phyloP scores from a whole-genome alignment of 352 stramenopile species.

The Aphanomyces stellatus region DNA sequence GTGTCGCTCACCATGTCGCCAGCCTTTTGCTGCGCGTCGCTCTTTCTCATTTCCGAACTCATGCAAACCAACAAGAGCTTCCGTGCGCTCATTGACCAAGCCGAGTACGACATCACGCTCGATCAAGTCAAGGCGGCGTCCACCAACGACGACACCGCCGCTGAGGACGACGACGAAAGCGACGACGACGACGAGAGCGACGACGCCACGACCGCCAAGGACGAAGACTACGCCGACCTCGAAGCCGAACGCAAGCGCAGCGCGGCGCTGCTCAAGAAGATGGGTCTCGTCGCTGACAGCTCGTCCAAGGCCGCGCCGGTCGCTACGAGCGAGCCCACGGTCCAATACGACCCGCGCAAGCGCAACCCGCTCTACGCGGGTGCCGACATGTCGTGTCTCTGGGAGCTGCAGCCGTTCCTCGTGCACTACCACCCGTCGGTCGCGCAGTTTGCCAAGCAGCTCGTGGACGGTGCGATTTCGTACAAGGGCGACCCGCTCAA shows the following conservation, averaged over 20 bases:
- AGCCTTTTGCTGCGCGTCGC: conserved; percentile 84
- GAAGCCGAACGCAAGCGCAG: conserved; percentile 33
- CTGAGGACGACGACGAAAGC: conserved; percentile 51
- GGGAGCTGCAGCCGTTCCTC: conserved; percentile 88
- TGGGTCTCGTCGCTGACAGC: conserved; percentile 33
- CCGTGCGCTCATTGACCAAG: conserved; percentile 59
- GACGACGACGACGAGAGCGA: conserved; percentile 32
- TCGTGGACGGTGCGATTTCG: conserved; percentile 66
- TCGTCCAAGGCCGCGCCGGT: conserved; percentile 40
- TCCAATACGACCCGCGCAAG: conserved; percentile 74
- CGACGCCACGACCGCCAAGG: conserved; percentile 20
- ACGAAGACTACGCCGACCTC: conserved; percentile 30
- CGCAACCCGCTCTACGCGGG: conserved; percentile 81
- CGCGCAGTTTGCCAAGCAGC: conserved; percentile 81
- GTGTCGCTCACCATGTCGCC: conserved; percentile 71
- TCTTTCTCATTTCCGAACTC: conserved; percentile 96
- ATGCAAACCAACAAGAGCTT: conserved; percentile 75
- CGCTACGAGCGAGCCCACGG: not conserved
- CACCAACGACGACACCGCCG: not conserved
- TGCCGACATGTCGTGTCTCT: conserved; percentile 71
- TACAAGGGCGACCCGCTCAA: conserved; percentile 95
- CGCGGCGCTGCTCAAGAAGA: conserved; percentile 45
- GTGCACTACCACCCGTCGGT: conserved; percentile 97
- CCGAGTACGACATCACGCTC: conserved; percentile 25
- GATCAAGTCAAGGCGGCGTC: not conserved